These are phyloP conservation scores for Lasiosphaeria hispida DNA, from an alignment of 495 filamentous ascomycete genomes.

Conservation along the genomic window DNA sequence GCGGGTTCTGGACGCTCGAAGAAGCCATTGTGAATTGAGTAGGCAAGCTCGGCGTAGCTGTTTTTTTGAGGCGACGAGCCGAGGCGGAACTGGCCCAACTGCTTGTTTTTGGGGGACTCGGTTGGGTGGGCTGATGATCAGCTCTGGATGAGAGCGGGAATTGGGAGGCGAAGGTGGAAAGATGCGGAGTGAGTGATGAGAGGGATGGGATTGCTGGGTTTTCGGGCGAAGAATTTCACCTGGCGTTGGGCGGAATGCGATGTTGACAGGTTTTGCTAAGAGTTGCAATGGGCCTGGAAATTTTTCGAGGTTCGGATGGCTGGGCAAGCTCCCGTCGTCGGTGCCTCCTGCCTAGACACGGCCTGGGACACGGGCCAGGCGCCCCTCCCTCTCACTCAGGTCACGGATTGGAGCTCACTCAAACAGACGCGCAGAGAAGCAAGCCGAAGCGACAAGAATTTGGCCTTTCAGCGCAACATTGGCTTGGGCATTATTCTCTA, in stretches of 20 bases:
- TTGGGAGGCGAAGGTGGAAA: background rate
- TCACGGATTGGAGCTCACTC: slow-evolving; percentile 6
- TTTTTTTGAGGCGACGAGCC: slow-evolving; percentile 8
- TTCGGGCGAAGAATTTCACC: background rate
- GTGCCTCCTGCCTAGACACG: no score
- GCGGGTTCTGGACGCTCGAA: slow-evolving; percentile 50
- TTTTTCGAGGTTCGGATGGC: slow-evolving; percentile 6
- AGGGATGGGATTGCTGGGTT: background rate
- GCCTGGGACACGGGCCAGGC: slow-evolving; percentile 21
- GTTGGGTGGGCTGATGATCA: background rate
- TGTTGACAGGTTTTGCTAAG: background rate
- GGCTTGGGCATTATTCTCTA: no score
- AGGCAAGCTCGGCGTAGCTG: slow-evolving; percentile 6
- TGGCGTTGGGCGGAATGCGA: background rate
- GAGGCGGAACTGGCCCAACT: slow-evolving; percentile 1
- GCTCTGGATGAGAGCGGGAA: no score
- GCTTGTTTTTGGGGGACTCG: background rate
- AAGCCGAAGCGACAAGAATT: slow-evolving; percentile 28
- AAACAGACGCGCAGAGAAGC: slow-evolving; percentile 29
- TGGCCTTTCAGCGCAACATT: background rate
- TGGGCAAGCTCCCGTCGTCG: background rate
- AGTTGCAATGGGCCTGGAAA: background rate
- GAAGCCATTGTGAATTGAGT: slow-evolving; percentile 45
- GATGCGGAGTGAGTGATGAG: background rate
- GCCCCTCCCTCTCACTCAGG: slow-evolving; percentile 21